A percentile compares a stretch with the other conserved stretches of the same genome.
phyloP scores from a whole-genome alignment of 768 basidiomycete genomes.

The Suillus luteus region DNA sequence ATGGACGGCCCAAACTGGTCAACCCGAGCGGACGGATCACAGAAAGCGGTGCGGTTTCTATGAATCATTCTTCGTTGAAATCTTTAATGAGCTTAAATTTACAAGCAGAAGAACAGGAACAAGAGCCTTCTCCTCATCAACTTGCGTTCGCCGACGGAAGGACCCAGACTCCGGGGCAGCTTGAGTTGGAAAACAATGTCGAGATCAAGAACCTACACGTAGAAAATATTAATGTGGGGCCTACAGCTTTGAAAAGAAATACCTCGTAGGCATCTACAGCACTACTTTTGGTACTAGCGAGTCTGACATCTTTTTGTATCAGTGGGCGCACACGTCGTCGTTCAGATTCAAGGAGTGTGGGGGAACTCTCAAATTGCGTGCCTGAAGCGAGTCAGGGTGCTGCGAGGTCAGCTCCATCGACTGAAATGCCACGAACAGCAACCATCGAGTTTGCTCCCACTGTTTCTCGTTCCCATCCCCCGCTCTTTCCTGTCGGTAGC shows the following conservation, averaged over 20 bases:
- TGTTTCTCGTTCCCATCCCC: conserved; percentile 28
- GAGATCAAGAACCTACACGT: conserved; percentile 3
- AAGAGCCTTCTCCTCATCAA: conserved; percentile 11
- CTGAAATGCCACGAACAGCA: conserved; percentile 41
- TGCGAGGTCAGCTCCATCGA: neutral
- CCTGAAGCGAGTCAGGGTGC: neutral
- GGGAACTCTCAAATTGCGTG: neutral
- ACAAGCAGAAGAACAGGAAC: neutral
- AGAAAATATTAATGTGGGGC: neutral
- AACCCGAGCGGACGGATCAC: conserved; percentile 76
- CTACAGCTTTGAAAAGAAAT: neutral
- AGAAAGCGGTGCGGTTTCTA: conserved; percentile 39
- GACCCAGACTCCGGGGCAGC: conserved; percentile 9
- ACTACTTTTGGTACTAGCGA: conserved; percentile 12
- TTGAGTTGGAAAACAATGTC: neutral
- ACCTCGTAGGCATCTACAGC: neutral
- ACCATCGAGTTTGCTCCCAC: conserved; percentile 56
- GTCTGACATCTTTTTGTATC: conserved; percentile 5
- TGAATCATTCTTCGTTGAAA: conserved; percentile 21
- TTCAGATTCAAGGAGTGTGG: conserved; percentile 38
- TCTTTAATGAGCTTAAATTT: conserved; percentile 11
- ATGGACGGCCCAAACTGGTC: conserved; percentile 65
- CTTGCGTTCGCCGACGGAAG: conserved; percentile 3
- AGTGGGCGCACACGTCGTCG: conserved; percentile 28
- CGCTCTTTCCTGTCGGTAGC: conserved; percentile 30